A percentile compares a stretch with the other conserved stretches of the same genome.
These are phyloP conservation scores for Hanseniaspora opuntiae DNA, from an alignment of 805 yeast genomes.

Conservation along the genomic window DNA sequence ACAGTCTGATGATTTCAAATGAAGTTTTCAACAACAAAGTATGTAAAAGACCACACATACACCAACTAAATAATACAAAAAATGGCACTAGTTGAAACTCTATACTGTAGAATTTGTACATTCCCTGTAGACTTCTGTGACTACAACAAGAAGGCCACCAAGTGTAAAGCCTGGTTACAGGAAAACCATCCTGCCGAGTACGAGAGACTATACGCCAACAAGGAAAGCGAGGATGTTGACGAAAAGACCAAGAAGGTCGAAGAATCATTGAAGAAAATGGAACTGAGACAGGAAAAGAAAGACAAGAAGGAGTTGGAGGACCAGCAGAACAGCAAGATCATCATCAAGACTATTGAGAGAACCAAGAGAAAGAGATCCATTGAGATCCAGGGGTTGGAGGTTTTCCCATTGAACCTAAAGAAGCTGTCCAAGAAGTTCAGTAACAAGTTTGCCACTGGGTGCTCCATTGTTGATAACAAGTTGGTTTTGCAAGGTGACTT, in stretches of 20 bases:
- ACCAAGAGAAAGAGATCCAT: slow-evolving; percentile 79
- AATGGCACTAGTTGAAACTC: slow-evolving; percentile 29
- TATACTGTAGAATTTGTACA: slow-evolving; percentile 68
- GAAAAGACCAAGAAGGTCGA: slow-evolving; percentile 76
- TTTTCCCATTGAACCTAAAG: slow-evolving; percentile 77
- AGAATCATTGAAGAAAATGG: slow-evolving; percentile 70
- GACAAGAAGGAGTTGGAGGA: slow-evolving; percentile 72
- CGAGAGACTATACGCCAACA: slow-evolving; percentile 43
- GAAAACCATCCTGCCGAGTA: slow-evolving; percentile 45
- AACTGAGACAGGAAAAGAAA: slow-evolving; percentile 71
- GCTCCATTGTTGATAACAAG: slow-evolving; percentile 81
- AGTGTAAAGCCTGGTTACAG: slow-evolving; percentile 74
- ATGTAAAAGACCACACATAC: neutral
- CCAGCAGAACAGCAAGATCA: slow-evolving; percentile 65
- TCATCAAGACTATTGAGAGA: slow-evolving; percentile 76
- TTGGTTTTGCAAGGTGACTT: slow-evolving; percentile 90
- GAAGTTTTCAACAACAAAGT: neutral
- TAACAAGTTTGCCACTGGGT: slow-evolving; percentile 89
- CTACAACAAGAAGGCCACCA: slow-evolving; percentile 65
- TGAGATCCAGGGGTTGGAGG: slow-evolving; percentile 76
- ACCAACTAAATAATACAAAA: neutral
- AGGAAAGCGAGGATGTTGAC: slow-evolving; percentile 44
- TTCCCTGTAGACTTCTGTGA: slow-evolving; percentile 90
- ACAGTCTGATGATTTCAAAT: neutral
- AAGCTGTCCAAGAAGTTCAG: slow-evolving; percentile 86